Conservation (phyloP, 495 filamentous ascomycete species). For the Xylaria venustula region DNA sequence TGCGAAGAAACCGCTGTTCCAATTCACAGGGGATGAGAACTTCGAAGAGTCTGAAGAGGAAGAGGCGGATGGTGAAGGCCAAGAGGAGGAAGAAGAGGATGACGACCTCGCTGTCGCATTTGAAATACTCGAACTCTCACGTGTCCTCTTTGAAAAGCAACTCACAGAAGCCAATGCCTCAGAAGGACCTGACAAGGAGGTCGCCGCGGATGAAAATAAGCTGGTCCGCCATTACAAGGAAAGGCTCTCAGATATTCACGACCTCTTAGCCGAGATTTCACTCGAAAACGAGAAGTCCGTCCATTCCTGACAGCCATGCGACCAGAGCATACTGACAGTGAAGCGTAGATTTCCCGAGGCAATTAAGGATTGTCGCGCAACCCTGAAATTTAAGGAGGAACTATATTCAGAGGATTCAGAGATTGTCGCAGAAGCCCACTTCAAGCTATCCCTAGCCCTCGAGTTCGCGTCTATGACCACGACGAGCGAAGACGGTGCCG, state of each 20-base stretch:
- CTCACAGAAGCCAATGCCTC: conserved; percentile 45
- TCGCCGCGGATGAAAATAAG: conserved; percentile 40
- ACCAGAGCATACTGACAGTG: conserved; percentile 18
- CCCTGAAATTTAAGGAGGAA: conserved; percentile 70
- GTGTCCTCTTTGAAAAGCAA: conserved; percentile 66
- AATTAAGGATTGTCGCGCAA: conserved; percentile 71
- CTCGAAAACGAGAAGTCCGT: conserved; percentile 79
- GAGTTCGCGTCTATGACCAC: conserved; percentile 86
- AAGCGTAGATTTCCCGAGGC: conserved; percentile 67
- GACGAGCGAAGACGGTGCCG: conserved; percentile 48
- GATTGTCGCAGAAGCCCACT: conserved; percentile 88
- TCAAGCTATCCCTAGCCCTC: conserved; percentile 90
- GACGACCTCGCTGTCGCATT: conserved; percentile 90
- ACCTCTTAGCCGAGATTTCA: conserved; percentile 89
- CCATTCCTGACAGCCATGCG: neutral
- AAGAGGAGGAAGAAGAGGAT: conserved; percentile 64
- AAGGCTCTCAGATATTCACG: conserved; percentile 84
- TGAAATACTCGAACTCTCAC: conserved; percentile 87
- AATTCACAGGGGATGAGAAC: conserved; percentile 92
- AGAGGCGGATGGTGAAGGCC: conserved; percentile 32
- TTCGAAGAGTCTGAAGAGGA: conserved; percentile 72
- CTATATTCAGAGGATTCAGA: conserved; percentile 77
- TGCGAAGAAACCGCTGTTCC: conserved; percentile 71
- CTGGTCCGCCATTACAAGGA: conserved; percentile 68
- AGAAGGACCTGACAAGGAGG: conserved; percentile 53